These are phyloP conservation scores for Somion occarium DNA, from an alignment of 1,284 basidiomycete genomes.

Conservation along the genomic window DNA sequence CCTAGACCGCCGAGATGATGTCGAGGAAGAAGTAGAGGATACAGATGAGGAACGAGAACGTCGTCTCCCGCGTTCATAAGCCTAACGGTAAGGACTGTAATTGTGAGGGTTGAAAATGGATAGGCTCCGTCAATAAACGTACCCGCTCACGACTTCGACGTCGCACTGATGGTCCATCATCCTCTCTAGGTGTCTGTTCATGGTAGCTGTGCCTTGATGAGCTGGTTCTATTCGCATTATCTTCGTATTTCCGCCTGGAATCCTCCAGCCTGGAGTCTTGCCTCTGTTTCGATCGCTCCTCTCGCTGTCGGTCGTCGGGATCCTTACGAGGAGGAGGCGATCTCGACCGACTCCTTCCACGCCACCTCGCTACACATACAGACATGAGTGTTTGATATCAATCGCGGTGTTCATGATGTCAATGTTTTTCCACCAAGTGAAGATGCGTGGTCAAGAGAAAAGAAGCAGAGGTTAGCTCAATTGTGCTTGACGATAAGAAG, in stretches of 20 bases:
- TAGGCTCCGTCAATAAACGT: not conserved
- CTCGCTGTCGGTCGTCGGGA: not conserved
- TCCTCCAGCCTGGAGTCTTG: not conserved
- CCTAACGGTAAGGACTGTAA: not conserved
- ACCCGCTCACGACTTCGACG: not conserved
- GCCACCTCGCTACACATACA: not conserved
- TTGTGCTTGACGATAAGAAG: not conserved
- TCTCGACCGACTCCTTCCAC: not conserved
- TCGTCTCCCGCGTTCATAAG: not conserved
- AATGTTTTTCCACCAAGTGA: slow-evolving; percentile 4
- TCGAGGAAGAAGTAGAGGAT: slow-evolving; percentile 4
- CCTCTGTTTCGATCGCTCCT: not conserved
- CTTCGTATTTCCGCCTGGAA: not conserved
- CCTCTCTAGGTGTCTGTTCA: not conserved
- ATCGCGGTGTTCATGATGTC: too few relatives aligned
- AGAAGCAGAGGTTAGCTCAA: slow-evolving; percentile 6
- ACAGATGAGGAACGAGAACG: not conserved
- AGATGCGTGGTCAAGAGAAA: slow-evolving; percentile 4
- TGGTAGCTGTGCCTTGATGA: not conserved
- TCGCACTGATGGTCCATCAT: not conserved
- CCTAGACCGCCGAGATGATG: not conserved
- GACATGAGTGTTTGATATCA: not conserved
- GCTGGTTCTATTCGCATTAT: not conserved
- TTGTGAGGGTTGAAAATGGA: not conserved
- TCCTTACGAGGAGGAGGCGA: not conserved